Conservation (phyloP, 352 stramenopile genomes). For the Phytophthora multivora region DNA sequence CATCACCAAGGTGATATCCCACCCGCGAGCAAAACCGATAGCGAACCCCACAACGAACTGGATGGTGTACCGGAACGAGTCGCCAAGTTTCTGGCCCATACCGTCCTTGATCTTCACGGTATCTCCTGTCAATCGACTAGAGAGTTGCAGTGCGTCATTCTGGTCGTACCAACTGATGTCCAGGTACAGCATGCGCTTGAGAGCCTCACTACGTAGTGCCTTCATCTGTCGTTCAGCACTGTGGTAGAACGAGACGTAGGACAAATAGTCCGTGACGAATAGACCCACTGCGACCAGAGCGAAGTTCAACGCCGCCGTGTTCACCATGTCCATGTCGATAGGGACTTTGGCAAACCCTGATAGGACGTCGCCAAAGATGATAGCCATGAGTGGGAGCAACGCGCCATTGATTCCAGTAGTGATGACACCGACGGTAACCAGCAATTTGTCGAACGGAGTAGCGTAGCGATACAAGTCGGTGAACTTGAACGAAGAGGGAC, state of each 20-base stretch:
- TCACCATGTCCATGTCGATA: slow-evolving; percentile 33
- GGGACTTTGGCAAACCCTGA: slow-evolving; percentile 29
- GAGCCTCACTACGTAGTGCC: slow-evolving; percentile 30
- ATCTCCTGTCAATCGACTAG: slow-evolving; percentile 38
- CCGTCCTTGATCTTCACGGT: slow-evolving; percentile 55
- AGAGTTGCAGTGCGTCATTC: slow-evolving; percentile 38
- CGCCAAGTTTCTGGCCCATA: slow-evolving; percentile 46
- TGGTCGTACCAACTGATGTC: slow-evolving; percentile 57
- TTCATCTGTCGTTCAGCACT: slow-evolving; percentile 50
- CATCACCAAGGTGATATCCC: slow-evolving; percentile 53
- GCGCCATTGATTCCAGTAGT: slow-evolving; percentile 37
- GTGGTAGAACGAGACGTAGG: slow-evolving; percentile 41
- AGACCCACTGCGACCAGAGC: slow-evolving; percentile 38
- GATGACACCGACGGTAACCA: slow-evolving; percentile 34
- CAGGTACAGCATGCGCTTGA: slow-evolving; percentile 49
- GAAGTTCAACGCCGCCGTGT: slow-evolving; percentile 34
- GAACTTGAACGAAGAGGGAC: slow-evolving; percentile 26
- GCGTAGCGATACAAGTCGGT: slow-evolving; percentile 41
- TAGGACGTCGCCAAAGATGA: slow-evolving; percentile 48
- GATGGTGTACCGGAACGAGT: slow-evolving; percentile 38
- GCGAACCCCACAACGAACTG: slow-evolving; percentile 39
- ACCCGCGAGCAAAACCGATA: slow-evolving; percentile 44
- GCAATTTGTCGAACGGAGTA: slow-evolving; percentile 32
- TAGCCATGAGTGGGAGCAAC: slow-evolving; percentile 49
- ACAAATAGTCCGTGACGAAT: slow-evolving; percentile 42